Conservation (phyloP, 768 basidiomycete genomes). For the Phallus indusiatus region DNA sequence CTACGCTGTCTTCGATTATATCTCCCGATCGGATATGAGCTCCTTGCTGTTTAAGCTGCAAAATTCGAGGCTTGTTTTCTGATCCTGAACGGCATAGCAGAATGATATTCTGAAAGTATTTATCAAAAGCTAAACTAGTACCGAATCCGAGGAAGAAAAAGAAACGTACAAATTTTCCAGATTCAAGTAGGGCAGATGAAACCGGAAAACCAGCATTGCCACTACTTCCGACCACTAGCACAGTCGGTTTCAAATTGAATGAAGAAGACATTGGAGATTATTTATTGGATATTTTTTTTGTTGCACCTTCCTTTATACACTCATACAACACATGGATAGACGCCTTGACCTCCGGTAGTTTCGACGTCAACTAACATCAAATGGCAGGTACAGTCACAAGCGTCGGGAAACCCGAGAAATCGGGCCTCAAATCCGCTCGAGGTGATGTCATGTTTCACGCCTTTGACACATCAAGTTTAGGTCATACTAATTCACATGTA, state of each 20-base stretch:
- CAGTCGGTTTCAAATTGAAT: not conserved
- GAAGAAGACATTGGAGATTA: no score
- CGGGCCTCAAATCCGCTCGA: no score
- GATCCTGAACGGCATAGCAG: not conserved
- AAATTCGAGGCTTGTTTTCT: not conserved
- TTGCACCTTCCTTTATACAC: no score
- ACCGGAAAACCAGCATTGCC: slow-evolving; percentile 16
- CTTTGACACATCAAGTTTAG: no score
- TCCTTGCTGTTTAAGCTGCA: not conserved
- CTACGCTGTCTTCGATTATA: slow-evolving; percentile 6
- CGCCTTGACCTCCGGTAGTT: no score
- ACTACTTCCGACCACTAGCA: slow-evolving; percentile 17
- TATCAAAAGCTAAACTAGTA: not conserved
- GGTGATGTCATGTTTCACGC: no score
- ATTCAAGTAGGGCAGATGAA: slow-evolving; percentile 11
- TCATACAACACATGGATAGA: no score
- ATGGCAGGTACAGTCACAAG: no score
- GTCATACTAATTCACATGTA: no score
- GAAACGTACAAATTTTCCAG: slow-evolving; percentile 15
- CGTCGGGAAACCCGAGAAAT: no score
- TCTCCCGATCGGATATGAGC: slow-evolving; percentile 16
- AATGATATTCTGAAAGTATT: not conserved
- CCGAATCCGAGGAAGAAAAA: not conserved
- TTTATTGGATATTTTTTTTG: no score
- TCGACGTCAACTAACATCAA: no score